Percentiles rank a stretch among this genome's conserved stretches.
Conservation (phyloP, 2,329 filamentous ascomycete species). For the Aspergillus glaucus region DNA sequence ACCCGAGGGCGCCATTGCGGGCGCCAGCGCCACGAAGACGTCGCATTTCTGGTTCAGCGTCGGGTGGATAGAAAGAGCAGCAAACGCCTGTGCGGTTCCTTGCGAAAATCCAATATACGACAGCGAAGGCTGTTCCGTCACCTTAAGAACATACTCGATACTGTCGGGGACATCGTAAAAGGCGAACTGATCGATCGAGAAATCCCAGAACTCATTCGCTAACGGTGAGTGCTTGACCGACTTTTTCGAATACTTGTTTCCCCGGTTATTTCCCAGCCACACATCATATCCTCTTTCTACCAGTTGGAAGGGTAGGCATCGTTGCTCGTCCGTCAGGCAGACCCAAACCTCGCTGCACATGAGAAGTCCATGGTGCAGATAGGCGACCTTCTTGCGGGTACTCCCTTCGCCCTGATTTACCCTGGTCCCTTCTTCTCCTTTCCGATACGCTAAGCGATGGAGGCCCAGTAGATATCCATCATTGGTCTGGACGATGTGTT, state of each 20-base stretch:
- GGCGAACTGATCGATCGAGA: slow-evolving; percentile 96
- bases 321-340: slow-evolving; percentile 76
- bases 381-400: slow-evolving; percentile 76
- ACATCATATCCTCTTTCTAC: slow-evolving; percentile 93
- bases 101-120: slow-evolving; percentile 98
- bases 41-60: slow-evolving; percentile 88
- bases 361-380: slow-evolving; percentile 89
- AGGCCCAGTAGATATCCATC: slow-evolving; percentile 90
- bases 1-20: slow-evolving; percentile 92
- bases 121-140: slow-evolving; percentile 73
- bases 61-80: slow-evolving; percentile 84
- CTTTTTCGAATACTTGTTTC: slow-evolving; percentile 99
- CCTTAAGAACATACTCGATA: slow-evolving; percentile 82
- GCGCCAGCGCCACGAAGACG: slow-evolving; percentile 91
- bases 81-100: slow-evolving; percentile 94
- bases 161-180: slow-evolving; percentile 96
- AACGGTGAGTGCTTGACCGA: slow-evolving; percentile 69
- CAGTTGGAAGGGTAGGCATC: slow-evolving; percentile 80
- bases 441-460: slow-evolving; percentile 76
- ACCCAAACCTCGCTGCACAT: slow-evolving; percentile 99
- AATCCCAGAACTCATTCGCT: slow-evolving; percentile 83
- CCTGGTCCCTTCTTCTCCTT: slow-evolving; percentile 69
- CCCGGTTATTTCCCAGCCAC: slow-evolving; percentile 95
- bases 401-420: slow-evolving; percentile 65
- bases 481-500: slow-evolving; percentile 89